Percentiles rank a stretch among this genome's conserved stretches.
These are phyloP conservation scores for Talaromyces pinophilus DNA, from an alignment of 2,329 filamentous ascomycete genomes.

Conservation along the genomic window DNA sequence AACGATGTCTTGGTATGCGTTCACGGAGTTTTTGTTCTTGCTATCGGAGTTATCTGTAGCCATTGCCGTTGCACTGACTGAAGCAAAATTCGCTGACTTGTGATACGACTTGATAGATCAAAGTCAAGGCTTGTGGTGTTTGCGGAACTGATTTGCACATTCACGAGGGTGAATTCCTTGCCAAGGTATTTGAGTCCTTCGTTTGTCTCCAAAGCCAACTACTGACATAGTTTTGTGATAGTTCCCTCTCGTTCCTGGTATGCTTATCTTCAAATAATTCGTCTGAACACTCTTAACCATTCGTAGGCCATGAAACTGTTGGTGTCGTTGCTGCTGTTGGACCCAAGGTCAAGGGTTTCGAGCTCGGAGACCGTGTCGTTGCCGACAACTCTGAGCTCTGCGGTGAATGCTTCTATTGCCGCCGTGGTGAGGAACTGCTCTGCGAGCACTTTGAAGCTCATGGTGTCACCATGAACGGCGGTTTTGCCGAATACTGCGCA, in stretches of 20 bases:
- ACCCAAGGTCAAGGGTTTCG: constrained; percentile 60
- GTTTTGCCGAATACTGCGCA: constrained; percentile 69
- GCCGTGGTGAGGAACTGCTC: constrained; percentile 65
- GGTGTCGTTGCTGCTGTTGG: constrained; percentile 63
- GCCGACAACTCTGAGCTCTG: constrained; percentile 62
- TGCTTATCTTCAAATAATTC: constrained; percentile 19
- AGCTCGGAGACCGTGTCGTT: constrained; percentile 64
- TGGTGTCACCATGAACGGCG: constrained; percentile 61
- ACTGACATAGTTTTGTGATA: constrained; percentile 29
- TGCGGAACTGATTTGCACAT: constrained; percentile 58
- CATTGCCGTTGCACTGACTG: background rate
- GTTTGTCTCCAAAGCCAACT: background rate
- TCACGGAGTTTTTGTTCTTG: constrained; percentile 18
- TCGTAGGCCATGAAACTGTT: constrained; percentile 64
- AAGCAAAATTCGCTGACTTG: background rate
- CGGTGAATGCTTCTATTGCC: constrained; percentile 72
- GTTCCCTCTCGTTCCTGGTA: constrained; percentile 65
- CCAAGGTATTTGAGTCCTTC: constrained; percentile 44
- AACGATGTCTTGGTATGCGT: constrained; percentile 57
- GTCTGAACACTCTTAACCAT: constrained; percentile 16
- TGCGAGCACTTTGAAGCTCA: constrained; percentile 70
- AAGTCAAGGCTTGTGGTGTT: constrained; percentile 68
- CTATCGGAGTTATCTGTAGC: background rate
- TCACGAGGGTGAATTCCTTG: constrained; percentile 68
- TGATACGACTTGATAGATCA: constrained; percentile 46